Base-by-base conservation (phyloP, 1,284 basidiomycete genomes). In the Chondrostereum purpureum region DNA sequence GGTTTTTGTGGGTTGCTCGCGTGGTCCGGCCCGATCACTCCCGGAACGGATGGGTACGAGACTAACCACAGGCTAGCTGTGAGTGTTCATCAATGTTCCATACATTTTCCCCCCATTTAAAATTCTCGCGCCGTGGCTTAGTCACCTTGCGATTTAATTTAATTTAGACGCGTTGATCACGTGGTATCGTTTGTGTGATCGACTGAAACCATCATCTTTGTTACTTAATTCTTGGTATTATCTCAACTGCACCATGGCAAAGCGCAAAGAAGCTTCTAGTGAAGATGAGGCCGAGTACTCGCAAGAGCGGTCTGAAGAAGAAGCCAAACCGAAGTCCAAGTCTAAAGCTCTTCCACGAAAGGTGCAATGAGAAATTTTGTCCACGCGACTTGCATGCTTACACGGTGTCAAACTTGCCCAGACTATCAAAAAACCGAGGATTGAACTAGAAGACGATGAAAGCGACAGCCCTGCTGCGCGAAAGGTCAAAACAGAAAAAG, bases 241-340 rank as follows among this genome's bases (percentile, higher is more conserved):
- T 24, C 5, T 27, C 24, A 18, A 14, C 12, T 38, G 10, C 10
- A 22, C 33, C n/a, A 39, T n/a, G 50, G 42, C 22, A 39, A 38
- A 38, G 18, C 8, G 36, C 8, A 60, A 55, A 48, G 61, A 19
- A n/a, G 10, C 8, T 38, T 16, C 64, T 19, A 55, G 52, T 41
- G 65, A 65, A 8, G 51, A 55, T 5, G 55, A 52, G 19, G 51
- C 53, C 19, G 24, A 42, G n/a, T 8, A 13, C 51, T 31, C 22
- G 14, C 8, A 18, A 43, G 36, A 38, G 8, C 8, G 10, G 10
- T n/a, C 12, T 8, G 36, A 38, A 38, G 36, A 38, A 13, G 21
- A 41, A 24, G 5, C 39, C 22, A 21, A 41, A 21, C n/a, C 39
- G 24, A 21, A 41, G 39, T 6, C 22, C 3, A 41, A 41, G 22